phyloP scores from a whole-genome alignment of 257 asterid genomes.

The Ilex aquifolium region DNA sequence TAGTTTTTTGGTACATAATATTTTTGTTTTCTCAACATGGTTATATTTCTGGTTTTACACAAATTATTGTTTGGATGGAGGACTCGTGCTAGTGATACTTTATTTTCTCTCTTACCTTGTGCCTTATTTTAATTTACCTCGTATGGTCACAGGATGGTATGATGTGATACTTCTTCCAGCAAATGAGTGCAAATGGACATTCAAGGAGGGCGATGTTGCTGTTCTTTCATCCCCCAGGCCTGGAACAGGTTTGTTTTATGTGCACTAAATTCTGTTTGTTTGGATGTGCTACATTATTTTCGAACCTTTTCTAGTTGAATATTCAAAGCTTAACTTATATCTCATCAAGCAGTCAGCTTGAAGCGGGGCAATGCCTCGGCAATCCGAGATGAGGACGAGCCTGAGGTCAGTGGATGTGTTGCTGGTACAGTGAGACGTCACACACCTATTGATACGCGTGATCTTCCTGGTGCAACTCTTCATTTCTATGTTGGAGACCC shows the following conservation, averaged over 20 bases:
- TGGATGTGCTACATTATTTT: not conserved
- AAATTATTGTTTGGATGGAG: too few species aligned
- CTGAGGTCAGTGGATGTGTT: slow-evolving; percentile 74
- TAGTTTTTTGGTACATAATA: too few species aligned
- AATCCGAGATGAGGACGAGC: slow-evolving; percentile 61
- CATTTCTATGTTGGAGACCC: slow-evolving; percentile 90
- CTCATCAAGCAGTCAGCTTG: slow-evolving; percentile 43
- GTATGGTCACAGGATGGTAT: slow-evolving; percentile 73
- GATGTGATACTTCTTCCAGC: slow-evolving; percentile 78
- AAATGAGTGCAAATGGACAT: slow-evolving; percentile 74
- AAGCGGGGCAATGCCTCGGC: slow-evolving; percentile 50
- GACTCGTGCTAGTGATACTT: too few species aligned
- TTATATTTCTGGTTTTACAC: too few species aligned
- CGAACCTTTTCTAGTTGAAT: too few species aligned
- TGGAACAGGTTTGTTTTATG: slow-evolving; percentile 55
- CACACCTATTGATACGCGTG: slow-evolving; percentile 86
- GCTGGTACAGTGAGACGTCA: slow-evolving; percentile 97
- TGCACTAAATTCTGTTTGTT: not conserved
- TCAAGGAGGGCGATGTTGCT: slow-evolving; percentile 98
- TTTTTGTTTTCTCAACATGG: too few species aligned
- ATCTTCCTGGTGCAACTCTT: slow-evolving; percentile 79
- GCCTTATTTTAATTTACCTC: not conserved
- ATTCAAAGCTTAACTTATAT: not conserved
- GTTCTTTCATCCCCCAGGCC: slow-evolving; percentile 91
- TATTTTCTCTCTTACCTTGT: not conserved